These are phyloP conservation scores for Amylocarpus encephaloides DNA, from an alignment of 2,329 filamentous ascomycete genomes.

Conservation along the genomic window DNA sequence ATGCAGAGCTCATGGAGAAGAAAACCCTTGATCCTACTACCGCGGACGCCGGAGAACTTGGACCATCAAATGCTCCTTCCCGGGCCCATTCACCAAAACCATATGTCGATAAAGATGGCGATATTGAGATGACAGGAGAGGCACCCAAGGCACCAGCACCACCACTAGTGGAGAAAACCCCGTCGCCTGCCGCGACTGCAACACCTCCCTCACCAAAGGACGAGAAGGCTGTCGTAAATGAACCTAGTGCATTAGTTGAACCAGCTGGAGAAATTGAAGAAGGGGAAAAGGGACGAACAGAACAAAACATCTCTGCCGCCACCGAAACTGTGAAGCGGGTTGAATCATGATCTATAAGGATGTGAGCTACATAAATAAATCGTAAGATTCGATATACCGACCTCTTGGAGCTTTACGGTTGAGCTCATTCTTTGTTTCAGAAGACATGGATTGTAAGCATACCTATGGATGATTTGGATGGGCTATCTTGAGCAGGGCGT, in stretches of 20 bases:
- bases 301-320: conserved; percentile 24
- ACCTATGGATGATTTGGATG: conserved; percentile 1
- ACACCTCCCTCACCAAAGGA: conserved; percentile 13
- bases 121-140: conserved; percentile 30
- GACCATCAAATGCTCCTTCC: conserved; percentile 28
- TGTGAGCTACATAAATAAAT: background rate
- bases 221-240: conserved; percentile 30
- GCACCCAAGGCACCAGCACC: conserved; percentile 1
- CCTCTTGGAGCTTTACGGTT: background rate
- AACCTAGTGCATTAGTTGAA: conserved; percentile 10
- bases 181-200: conserved; percentile 2
- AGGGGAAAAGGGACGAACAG: conserved; percentile 24
- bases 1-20: conserved; percentile 28
- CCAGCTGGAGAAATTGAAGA: conserved; percentile 31
- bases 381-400: background rate
- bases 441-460: conserved; percentile 6
- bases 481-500: conserved; percentile 16
- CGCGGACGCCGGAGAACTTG: conserved; percentile 18
- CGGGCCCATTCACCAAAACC: conserved; percentile 24
- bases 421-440: background rate
- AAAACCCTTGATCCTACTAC: conserved; percentile 20
- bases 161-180: background rate
- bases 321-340: conserved; percentile 22
- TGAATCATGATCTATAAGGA: background rate
- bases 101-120: conserved; percentile 28